These are phyloP conservation scores for Akanthomyces lecanii DNA, from an alignment of 2,329 filamentous ascomycete genomes.

Conservation along the genomic window DNA sequence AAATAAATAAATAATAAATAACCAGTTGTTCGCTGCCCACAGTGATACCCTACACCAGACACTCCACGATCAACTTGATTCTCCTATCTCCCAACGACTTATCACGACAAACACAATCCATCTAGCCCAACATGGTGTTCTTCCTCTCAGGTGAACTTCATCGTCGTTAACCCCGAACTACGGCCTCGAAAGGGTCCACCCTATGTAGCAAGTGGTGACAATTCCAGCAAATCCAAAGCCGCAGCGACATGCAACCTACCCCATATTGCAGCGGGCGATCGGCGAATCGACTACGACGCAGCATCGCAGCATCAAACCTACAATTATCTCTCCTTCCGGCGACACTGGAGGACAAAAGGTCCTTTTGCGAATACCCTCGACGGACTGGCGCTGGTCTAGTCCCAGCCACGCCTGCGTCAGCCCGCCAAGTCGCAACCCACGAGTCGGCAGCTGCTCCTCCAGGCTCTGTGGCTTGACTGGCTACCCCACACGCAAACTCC, in stretches of 20 bases:
- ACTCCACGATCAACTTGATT: neutral
- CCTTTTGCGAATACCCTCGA: neutral
- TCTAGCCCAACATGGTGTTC: neutral
- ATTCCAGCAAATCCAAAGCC: neutral
- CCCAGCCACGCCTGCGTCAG: slow-evolving; percentile 7
- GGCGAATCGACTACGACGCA: slow-evolving; percentile 11
- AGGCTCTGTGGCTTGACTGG: slow-evolving; percentile 14
- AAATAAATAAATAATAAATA: too few species aligned
- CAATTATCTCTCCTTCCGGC: neutral
- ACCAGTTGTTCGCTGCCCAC: neutral
- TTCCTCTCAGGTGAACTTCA: neutral
- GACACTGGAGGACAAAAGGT: neutral
- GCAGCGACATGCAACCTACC: slow-evolving; percentile 2
- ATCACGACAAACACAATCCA: neutral
- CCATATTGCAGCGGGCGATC: slow-evolving; percentile 14
- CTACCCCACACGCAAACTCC: slow-evolving; percentile 13
- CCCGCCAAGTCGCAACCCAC: slow-evolving; percentile 4
- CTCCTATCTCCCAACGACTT: neutral
- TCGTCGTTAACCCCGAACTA: neutral
- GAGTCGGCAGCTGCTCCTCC: neutral
- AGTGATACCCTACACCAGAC: neutral
- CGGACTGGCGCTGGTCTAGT: slow-evolving; percentile 1
- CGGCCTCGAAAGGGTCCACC: neutral
- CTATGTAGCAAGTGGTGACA: neutral
- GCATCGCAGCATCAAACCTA: neutral